Percentiles rank a stretch among this genome's conserved stretches.
These are phyloP conservation scores for Pichia sp. DNA, from an alignment of 1,139 yeast species.

Conservation along the genomic window DNA sequence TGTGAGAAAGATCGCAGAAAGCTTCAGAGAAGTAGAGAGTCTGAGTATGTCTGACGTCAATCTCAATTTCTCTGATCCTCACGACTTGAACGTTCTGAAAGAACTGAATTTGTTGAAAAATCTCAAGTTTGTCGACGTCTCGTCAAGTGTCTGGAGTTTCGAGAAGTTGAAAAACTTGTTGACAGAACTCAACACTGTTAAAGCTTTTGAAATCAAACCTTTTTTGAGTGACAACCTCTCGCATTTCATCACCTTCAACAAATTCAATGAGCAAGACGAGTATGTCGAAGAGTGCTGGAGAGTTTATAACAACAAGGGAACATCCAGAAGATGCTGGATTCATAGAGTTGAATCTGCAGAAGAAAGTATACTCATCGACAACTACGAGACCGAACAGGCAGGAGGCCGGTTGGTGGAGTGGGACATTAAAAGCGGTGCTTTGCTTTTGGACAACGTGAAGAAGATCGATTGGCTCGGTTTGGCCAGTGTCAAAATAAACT, in stretches of 20 bases:
- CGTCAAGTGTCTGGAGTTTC: conserved; percentile 10
- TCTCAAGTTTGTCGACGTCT: conserved; percentile 17
- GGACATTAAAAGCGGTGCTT: conserved; percentile 65
- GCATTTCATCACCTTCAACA: conserved; percentile 25
- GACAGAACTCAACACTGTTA: conserved; percentile 5
- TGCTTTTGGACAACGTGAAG: conserved; percentile 50
- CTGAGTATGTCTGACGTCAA: conserved; percentile 38
- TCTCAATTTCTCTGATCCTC: conserved; percentile 14
- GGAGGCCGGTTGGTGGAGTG: conserved; percentile 37
- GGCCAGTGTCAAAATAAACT: conserved; percentile 60
- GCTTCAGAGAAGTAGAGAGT: conserved; percentile 54
- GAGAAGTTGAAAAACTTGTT: conserved; percentile 11
- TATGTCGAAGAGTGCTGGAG: conserved; percentile 37
- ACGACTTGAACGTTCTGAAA: conserved; percentile 9
- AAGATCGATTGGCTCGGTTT: conserved; percentile 60
- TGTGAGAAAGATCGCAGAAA: conserved; percentile 50
- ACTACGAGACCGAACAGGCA: conserved; percentile 29
- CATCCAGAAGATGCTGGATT: conserved; percentile 82
- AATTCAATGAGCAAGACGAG: not conserved
- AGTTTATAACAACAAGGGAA: conserved; percentile 54
- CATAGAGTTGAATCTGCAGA: conserved; percentile 13
- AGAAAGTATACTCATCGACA: conserved; percentile 18
- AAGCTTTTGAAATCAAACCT: conserved; percentile 16
- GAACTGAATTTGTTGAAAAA: conserved; percentile 11
- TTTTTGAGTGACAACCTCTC: conserved; percentile 16